Percentiles rank a stretch among this genome's conserved stretches.
Evolutionary conservation across 1,139 yeast genomes (phyloP).

Genomic region (Debaryomyces fabryi): DNA sequence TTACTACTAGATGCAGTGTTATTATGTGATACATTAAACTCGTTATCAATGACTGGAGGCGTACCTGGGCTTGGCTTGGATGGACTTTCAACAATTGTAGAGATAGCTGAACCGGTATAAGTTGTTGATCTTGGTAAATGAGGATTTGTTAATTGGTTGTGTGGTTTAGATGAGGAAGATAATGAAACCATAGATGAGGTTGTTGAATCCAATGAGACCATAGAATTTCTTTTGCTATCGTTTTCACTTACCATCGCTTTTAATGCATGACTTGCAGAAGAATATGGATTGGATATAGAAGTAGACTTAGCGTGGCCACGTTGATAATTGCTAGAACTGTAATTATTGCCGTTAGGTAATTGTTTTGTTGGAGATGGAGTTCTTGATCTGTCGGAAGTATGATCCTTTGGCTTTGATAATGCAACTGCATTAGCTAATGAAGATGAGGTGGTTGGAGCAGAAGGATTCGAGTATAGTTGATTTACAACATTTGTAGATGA

Average conservation of each 20-base stretch:
- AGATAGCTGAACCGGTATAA: slow-evolving; percentile 42
- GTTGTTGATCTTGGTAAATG: slow-evolving; percentile 44
- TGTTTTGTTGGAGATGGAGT: slow-evolving; percentile 26
- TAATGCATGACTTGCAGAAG: slow-evolving; percentile 64
- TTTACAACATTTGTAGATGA: slow-evolving; percentile 42
- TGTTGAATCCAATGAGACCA: slow-evolving; percentile 21
- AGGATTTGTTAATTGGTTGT: slow-evolving; percentile 21
- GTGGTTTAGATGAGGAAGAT: slow-evolving; percentile 14
- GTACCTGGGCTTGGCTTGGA: slow-evolving; percentile 18
- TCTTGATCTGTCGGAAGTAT: slow-evolving; percentile 18
- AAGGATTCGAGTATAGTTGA: slow-evolving; percentile 51
- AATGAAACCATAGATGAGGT: slow-evolving; percentile 7
- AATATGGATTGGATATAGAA: slow-evolving; percentile 34
- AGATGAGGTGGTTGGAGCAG: slow-evolving; percentile 60
- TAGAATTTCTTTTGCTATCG: slow-evolving; percentile 25
- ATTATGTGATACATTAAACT: slow-evolving; percentile 4
- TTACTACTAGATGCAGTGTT: not conserved
- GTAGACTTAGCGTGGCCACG: slow-evolving; percentile 43
- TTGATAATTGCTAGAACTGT: slow-evolving; percentile 9
- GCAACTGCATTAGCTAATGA: slow-evolving; percentile 52
- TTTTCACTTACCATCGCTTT: slow-evolving; percentile 63
- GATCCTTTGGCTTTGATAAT: slow-evolving; percentile 15
- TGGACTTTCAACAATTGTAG: slow-evolving; percentile 54
- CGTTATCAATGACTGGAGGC: slow-evolving; percentile 13
- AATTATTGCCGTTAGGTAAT: slow-evolving; percentile 18